These are phyloP conservation scores for Pichia sp. DNA, from an alignment of 1,139 yeast genomes.

Conservation along the genomic window DNA sequence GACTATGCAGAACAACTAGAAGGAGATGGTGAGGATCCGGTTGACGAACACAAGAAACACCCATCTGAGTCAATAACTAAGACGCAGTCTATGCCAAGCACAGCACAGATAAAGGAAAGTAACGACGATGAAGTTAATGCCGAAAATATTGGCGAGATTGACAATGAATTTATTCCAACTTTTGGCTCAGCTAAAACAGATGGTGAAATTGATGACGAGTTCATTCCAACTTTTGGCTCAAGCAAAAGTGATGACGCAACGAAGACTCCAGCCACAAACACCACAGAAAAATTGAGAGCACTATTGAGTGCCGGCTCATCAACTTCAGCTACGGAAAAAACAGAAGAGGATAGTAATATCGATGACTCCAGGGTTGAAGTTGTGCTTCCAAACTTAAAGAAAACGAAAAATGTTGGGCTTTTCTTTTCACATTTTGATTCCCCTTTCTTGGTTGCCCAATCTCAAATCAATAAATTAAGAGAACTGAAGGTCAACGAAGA, in stretches of 20 bases:
- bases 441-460: slow-evolving; percentile 79
- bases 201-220: too few species aligned
- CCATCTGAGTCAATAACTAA: too few species aligned
- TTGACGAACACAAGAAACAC: too few species aligned
- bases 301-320: slow-evolving; percentile 41
- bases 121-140: slow-evolving; percentile 13
- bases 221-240: too few species aligned
- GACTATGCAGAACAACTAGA: neutral
- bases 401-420: slow-evolving; percentile 44
- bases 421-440: slow-evolving; percentile 83
- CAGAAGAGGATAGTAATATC: neutral
- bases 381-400: neutral
- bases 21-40: neutral
- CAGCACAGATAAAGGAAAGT: slow-evolving; percentile 4
- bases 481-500: slow-evolving; percentile 37
- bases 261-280: slow-evolving; percentile 35
- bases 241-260: neutral
- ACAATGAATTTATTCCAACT: slow-evolving; percentile 24
- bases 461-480: slow-evolving; percentile 66
- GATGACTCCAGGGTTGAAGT: neutral
- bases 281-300: slow-evolving; percentile 58
- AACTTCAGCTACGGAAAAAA: neutral
- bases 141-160: neutral
- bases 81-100: too few species aligned
- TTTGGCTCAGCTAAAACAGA: slow-evolving; percentile 17